phyloP scores from a whole-genome alignment of 139 green algal species.

The Gonium pectorale region DNA sequence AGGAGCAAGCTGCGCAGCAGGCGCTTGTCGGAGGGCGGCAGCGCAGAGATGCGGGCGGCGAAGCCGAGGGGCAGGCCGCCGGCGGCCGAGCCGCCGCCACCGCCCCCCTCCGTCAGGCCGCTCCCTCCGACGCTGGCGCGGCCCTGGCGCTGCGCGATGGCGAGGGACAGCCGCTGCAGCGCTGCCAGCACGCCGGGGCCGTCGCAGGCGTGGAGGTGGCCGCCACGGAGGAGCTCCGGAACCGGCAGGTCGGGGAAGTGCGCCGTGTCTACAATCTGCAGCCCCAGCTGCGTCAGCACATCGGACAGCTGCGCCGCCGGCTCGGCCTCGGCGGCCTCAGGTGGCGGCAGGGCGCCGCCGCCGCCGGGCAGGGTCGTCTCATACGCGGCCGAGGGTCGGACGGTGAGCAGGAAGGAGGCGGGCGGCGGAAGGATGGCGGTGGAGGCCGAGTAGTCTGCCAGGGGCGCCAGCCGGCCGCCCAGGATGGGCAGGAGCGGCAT shows the following conservation, averaged over 20 bases:
- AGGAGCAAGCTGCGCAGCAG: conserved; percentile 32
- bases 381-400: not conserved
- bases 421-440: not conserved
- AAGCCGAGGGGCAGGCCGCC: not conserved
- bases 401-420: not conserved
- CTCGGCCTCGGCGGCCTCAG: not conserved
- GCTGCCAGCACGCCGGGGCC: conserved; percentile 53
- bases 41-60: not conserved
- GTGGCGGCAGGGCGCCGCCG: too few relatives aligned
- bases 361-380: too few relatives aligned
- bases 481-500: conserved; percentile 67
- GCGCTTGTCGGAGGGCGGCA: conserved; percentile 5
- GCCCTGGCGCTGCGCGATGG: not conserved
- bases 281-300: conserved; percentile 45
- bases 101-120: not conserved
- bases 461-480: conserved; percentile 33
- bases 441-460: conserved; percentile 5
- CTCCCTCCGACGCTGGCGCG: not conserved
- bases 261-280: conserved; percentile 35
- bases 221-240: conserved; percentile 27
- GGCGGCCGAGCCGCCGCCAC: not conserved
- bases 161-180: conserved; percentile 27
- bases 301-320: conserved; percentile 16
- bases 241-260: conserved; percentile 36
- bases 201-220: conserved; percentile 41